Percentiles rank a stretch among this genome's conserved stretches.
Evolutionary conservation across 2,329 filamentous ascomycete species (phyloP).

Genomic region (Coniochaeta prunicola): DNA sequence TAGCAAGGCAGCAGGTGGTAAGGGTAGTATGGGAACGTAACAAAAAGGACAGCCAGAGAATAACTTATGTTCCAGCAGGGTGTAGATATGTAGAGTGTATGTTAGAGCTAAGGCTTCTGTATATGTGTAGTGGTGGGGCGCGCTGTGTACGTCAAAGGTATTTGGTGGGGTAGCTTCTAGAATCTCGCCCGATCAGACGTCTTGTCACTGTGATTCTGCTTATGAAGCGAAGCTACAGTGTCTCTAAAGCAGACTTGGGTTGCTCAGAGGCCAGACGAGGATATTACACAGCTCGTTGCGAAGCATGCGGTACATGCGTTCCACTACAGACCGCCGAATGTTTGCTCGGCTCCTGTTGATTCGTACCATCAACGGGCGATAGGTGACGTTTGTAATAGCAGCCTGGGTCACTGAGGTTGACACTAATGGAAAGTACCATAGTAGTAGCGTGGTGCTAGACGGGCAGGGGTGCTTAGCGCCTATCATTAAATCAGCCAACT

Average conservation of each 20-base stretch:
- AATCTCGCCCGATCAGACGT: neutral
- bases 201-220: neutral
- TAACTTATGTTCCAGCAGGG: neutral
- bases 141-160: neutral
- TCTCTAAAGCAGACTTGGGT: too few species aligned
- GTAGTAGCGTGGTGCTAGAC: neutral
- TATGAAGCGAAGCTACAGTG: neutral
- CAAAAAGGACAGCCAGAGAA: neutral
- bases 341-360: neutral
- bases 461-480: neutral
- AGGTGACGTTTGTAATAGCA: neutral
- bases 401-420: neutral
- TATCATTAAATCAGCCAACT: neutral
- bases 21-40: neutral
- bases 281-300: too few species aligned
- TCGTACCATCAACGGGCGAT: neutral
- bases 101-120: neutral
- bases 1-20: neutral
- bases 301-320: too few species aligned
- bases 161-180: slow-evolving; percentile 3
- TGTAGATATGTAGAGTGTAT: neutral
- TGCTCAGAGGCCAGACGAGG: neutral
- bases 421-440: neutral
- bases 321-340: neutral
- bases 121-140: neutral